phyloP scores from a whole-genome alignment of 2,329 filamentous ascomycete genomes.

The Xylariales sp. region DNA sequence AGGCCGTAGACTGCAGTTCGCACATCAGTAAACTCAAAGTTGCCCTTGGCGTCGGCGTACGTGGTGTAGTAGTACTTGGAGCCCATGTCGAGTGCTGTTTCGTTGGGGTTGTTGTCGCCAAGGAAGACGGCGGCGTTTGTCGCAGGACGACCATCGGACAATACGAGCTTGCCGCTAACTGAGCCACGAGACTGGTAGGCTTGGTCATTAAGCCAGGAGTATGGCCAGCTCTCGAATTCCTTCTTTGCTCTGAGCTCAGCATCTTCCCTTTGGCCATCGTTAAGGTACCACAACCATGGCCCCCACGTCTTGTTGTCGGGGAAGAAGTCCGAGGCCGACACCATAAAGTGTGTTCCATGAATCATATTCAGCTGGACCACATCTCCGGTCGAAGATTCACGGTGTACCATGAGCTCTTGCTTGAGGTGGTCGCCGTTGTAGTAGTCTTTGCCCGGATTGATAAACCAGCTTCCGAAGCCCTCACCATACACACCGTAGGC shows the following conservation, averaged over 20 bases:
- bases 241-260: conserved; percentile 29
- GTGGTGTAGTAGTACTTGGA: conserved; percentile 44
- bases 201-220: conserved; percentile 40
- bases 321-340: conserved; percentile 27
- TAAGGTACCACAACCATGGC: conserved; percentile 40
- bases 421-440: conserved; percentile 48
- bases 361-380: conserved; percentile 50
- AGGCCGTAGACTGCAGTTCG: conserved; percentile 39
- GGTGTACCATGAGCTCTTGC: conserved; percentile 36
- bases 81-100: conserved; percentile 41
- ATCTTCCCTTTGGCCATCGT: conserved; percentile 40
- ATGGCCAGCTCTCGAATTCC: conserved; percentile 42
- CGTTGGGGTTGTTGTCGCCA: conserved; percentile 38
- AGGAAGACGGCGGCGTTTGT: conserved; percentile 44
- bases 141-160: conserved; percentile 45
- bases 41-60: conserved; percentile 35
- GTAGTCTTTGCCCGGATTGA: conserved; percentile 45
- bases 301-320: conserved; percentile 36
- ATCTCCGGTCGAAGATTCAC: conserved; percentile 45
- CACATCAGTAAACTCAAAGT: conserved; percentile 38
- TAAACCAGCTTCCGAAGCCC: conserved; percentile 46
- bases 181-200: conserved; percentile 42
- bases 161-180: conserved; percentile 34
- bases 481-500: conserved; percentile 46
- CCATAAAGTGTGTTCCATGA: conserved; percentile 44